Evolutionary conservation across 176 grass and related monocot genomes (phyloP).

Genomic region (maize (Zea mays)): Zm-B73-REFERENCE-NAM-5.0 NC_050101.1:81140001-81140500

Average conservation of each 20-base stretch:
- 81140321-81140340: constrained; percentile 28
- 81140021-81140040: constrained; percentile 24
- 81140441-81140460: constrained; percentile 66
- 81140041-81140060: constrained; percentile 1
- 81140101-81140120: constrained; percentile 83
- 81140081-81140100: constrained; percentile 26
- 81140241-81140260: constrained; percentile 93
- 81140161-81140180: constrained; percentile 84
- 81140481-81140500: constrained; percentile 54
- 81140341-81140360: constrained; percentile 22
- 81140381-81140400: constrained; percentile 90
- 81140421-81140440: constrained; percentile 62
- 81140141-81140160: constrained; percentile 78
- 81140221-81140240: constrained; percentile 73
- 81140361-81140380: constrained; percentile 17
- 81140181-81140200: constrained; percentile 69
- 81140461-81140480: constrained; percentile 55
- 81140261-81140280: constrained; percentile 75
- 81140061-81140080: constrained; percentile 22
- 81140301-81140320: constrained; percentile 53
- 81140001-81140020: constrained; percentile 5
- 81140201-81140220: constrained; percentile 79
- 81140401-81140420: constrained; percentile 75
- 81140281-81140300: constrained; percentile 67
- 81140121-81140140: constrained; percentile 61